Base-by-base conservation (phyloP, 2,329 filamentous ascomycete genomes). In the Xylaria sp. region DNA sequence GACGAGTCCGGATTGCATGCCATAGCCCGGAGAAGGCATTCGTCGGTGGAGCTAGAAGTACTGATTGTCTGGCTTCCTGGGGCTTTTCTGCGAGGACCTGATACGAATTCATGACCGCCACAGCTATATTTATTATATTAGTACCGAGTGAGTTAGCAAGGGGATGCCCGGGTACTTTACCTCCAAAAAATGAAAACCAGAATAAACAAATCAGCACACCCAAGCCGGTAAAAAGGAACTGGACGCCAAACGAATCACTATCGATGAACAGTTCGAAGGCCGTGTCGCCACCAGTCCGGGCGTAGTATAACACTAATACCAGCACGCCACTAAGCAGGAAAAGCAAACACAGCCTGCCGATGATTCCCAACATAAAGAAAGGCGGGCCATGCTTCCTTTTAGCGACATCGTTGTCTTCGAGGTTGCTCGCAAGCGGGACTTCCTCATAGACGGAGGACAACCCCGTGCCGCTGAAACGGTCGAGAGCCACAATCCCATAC, bases 261-360 rank as follows among this genome's bases (percentile, higher is more conserved):
- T 79, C 77, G 78, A 84, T 83, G 65, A 84, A 84, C 0, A 68
- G 71, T 64, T 83, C 81, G 40, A 84, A 84, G 3, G 72, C 69
- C 1, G 78, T 79, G 50, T 81, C 72, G 16, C 74, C 75, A 0
- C 75, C 75, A 0, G 79, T 81, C 44, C 72, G 77, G 50, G 79
- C 75, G 65, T 82, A 83, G 66, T 82, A 82, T 9, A 79, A 65
- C 23, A 82, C 78, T 5, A 82, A 51, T 5, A 73, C 70, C 37
- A 81, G 65, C 16, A 80, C 44, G 0, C 76, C 74, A 5, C 72
- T 74, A 3, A 79, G 55, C 2, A 79, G 2, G 32, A 68, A 21
- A 32, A 70, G 44, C 3, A 54, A 18, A 58, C 6, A 57, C 12
- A 68, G 13, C 40, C 65, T 48, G 16, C 68, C 66, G 1, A 77